These are phyloP conservation scores for Athelia sp. DNA, from an alignment of 1,284 basidiomycete species.

Conservation along the genomic window DNA sequence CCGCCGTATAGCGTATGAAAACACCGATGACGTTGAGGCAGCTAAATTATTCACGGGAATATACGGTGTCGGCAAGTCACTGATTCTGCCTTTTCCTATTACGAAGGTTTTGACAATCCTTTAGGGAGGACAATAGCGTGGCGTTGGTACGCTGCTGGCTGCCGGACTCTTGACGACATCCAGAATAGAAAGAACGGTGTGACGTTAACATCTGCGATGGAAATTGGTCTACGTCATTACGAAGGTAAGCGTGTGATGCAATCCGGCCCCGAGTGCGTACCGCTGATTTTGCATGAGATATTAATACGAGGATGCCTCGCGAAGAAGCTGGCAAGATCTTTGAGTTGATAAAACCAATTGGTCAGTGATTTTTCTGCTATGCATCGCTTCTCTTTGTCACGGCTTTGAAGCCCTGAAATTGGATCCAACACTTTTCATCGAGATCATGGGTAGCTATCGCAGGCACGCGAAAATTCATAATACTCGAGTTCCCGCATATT, in stretches of 20 bases:
- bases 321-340: constrained; percentile 74
- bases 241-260: constrained; percentile 44
- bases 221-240: constrained; percentile 75
- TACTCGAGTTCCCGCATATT: constrained; percentile 4
- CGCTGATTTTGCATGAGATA: constrained; percentile 32
- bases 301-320: constrained; percentile 80
- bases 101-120: constrained; percentile 1
- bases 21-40: constrained; percentile 52
- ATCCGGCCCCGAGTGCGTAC: neutral
- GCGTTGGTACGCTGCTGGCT: constrained; percentile 73
- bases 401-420: constrained; percentile 52
- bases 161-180: constrained; percentile 76
- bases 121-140: constrained; percentile 60
- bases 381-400: neutral
- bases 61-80: constrained; percentile 74
- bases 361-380: constrained; percentile 27
- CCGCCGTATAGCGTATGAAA: constrained; percentile 55
- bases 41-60: constrained; percentile 66
- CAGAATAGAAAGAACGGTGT: constrained; percentile 51
- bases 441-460: constrained; percentile 89
- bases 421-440: constrained; percentile 68
- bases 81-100: neutral
- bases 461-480: constrained; percentile 38
- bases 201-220: constrained; percentile 59
- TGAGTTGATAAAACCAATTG: constrained; percentile 63